These are phyloP conservation scores for Skeletonema grethae DNA, from an alignment of 108 stramenopile species.

Conservation along the genomic window DNA sequence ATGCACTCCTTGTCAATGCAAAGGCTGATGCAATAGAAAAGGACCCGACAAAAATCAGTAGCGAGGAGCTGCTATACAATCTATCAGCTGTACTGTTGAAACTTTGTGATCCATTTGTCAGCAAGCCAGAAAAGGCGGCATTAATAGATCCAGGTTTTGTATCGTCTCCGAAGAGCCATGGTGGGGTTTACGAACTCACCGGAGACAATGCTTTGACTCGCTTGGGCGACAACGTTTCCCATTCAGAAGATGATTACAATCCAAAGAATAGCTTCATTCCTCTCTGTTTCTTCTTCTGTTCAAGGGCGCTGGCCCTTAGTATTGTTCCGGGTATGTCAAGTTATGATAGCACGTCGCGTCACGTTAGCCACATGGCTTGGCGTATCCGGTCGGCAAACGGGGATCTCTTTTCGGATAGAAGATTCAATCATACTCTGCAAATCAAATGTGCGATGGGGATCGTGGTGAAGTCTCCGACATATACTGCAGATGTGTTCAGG, in stretches of 20 bases:
- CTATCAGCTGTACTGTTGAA: constrained; percentile 69
- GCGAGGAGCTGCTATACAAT: constrained; percentile 61
- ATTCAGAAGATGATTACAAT: constrained; percentile 38
- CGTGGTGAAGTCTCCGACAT: constrained; percentile 65
- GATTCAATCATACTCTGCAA: constrained; percentile 60
- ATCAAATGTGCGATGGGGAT: constrained; percentile 71
- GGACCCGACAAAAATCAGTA: constrained; percentile 77
- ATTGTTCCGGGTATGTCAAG: constrained; percentile 56
- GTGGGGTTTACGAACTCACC: constrained; percentile 62
- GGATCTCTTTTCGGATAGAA: constrained; percentile 68
- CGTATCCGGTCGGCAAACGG: constrained; percentile 52
- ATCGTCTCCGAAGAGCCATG: constrained; percentile 57
- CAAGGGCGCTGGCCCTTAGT: constrained; percentile 71
- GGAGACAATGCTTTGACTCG: constrained; percentile 80
- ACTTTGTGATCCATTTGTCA: constrained; percentile 82
- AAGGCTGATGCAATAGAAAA: constrained; percentile 74
- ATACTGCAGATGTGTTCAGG: constrained; percentile 62
- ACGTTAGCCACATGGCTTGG: constrained; percentile 58
- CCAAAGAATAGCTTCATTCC: constrained; percentile 89
- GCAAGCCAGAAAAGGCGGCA: constrained; percentile 56
- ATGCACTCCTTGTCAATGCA: constrained; percentile 78
- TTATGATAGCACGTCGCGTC: constrained; percentile 64
- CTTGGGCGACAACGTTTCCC: constrained; percentile 58
- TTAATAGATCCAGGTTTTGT: constrained; percentile 83
- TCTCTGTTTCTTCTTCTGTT: constrained; percentile 81